Percentiles rank a stretch among this genome's conserved stretches.
phyloP scores from a whole-genome alignment of 208 protist species.

The Phytomonas sp. region DNA sequence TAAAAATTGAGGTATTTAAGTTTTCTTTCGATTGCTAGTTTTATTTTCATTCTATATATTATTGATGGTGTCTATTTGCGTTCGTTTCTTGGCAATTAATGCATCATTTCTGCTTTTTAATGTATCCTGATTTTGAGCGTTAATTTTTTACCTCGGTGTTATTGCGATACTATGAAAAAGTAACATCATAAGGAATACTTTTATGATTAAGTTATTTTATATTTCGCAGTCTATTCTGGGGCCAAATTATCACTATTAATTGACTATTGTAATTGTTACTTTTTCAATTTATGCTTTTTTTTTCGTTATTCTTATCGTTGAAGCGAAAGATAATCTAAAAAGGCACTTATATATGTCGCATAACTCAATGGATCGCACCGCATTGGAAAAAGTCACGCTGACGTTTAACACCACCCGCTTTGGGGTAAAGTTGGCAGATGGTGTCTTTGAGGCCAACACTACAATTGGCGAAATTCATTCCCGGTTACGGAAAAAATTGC shows the following conservation, averaged over 20 bases:
- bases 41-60: conserved; percentile 8
- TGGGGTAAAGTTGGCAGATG: conserved; percentile 37
- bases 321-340: not conserved
- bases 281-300: conserved; percentile 16
- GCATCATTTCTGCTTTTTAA: not conserved
- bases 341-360: not conserved
- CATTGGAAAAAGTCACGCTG: conserved; percentile 37
- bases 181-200: not conserved
- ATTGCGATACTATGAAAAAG: conserved; percentile 1
- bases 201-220: not conserved
- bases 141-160: not conserved
- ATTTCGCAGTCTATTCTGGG: not conserved
- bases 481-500: conserved; percentile 46
- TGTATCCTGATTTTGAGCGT: not conserved
- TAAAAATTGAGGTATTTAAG: not conserved
- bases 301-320: not conserved
- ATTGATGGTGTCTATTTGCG: not conserved
- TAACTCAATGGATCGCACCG: not conserved
- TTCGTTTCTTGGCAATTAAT: not conserved
- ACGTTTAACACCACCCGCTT: conserved; percentile 42
- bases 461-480: conserved; percentile 57
- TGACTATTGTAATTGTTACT: not conserved
- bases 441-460: conserved; percentile 37
- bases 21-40: not conserved
- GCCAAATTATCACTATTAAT: not conserved